Evolutionary conservation across 1,284 basidiomycete genomes (phyloP), one percentile per base, ranked within the genome.

Genomic region (Rhodotorula sp.): DNA sequence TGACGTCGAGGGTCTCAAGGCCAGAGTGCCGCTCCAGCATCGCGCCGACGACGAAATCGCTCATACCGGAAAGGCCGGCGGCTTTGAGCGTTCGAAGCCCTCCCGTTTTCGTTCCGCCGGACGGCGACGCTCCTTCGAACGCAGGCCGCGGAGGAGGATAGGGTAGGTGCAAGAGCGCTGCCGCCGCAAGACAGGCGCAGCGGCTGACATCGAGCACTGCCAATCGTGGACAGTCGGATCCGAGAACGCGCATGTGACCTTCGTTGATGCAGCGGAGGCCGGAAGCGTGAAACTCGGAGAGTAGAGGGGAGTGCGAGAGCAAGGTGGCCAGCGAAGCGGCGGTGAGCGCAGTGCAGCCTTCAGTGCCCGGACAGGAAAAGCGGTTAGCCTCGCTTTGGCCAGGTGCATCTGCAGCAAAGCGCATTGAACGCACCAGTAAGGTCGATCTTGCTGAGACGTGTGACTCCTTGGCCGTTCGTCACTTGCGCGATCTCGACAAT

Each of bases 41-140:
- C 0, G 87, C 87, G 51, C 88, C 87, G 68, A 95, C 74, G 4
- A 88, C 86, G 1, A 87, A 87, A 79, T 93, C 91, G 76, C 87
- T 87, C 69, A 95, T 80, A 61, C 87, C 85, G 42, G 84, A 84
- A 61, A 95, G 79, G 0, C 89, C 90, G 8, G 85, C 87, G 15
- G 92, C 76, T 45, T 86, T 83, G 26, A 95, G 83, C 42, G 84
- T 84, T 77, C 83, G 87, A 69, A 90, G 79, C 24, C 76, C 79
- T 33, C 42, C 10, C n/a, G 29, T 6, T 20, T 29, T 7, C 4
- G 46, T 14, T 4, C 3, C 3, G 42, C 8, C 42, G 17, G 26
- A 20, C 6, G 5, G 26, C 14, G 6, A 8, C 10, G 22, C 6
- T 15, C 4, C 4, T 24, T 29, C 6, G 22, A 26, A 0, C 26